Evolutionary conservation across 441 rosid genomes (phyloP), one percentile per base, ranked within the genome.

Genomic region (Adansonia grandidieri): DNA sequence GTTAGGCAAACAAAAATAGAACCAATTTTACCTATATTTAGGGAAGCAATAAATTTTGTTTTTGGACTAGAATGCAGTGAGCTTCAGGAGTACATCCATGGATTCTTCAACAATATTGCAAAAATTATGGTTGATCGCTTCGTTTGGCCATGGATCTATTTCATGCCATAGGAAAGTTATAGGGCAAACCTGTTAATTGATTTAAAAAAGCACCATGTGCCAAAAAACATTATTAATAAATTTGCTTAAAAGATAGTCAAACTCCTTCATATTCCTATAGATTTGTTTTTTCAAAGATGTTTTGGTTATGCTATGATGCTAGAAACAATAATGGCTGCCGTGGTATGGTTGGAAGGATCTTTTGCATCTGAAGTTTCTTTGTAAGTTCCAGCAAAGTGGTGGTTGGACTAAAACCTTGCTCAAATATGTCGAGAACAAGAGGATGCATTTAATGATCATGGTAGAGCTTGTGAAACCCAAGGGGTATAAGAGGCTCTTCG

Each of bases 51-150:
- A 56, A 92, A 94, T 72, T 87, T 92, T 71, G 98, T 98, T 80
- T 94, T 88, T 88, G 91, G 84, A 65, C 75, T 96, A 87, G 98
- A 93, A 28, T 96, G 87, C 86, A 96, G 98, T 79, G 98, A 96
- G 82, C 95, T 94, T 84, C 90, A 98, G 78, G 98, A 96, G 83
- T 96, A 96, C 76, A 92, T 95, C 56, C 97, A 94, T 84, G 99
- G 99, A 68, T 94, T 94, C 85, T 96, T 96, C 84, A 94, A 97
- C 89, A 96, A 96, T 79, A 80, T 93, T 64, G 98, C 98, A 28
- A 98, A 93, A 86, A 93, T 96, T 80, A 79, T 96, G 88, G 98
- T 85, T 83, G 98, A 92, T 80, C 80, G 90, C 81, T 94, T 96
- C 87, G 74, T 87, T 28, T 28, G 32, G 32, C 32, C 32, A 28